Conservation (phyloP, 208 protist species). For the Trypanosoma cruzi region DNA sequence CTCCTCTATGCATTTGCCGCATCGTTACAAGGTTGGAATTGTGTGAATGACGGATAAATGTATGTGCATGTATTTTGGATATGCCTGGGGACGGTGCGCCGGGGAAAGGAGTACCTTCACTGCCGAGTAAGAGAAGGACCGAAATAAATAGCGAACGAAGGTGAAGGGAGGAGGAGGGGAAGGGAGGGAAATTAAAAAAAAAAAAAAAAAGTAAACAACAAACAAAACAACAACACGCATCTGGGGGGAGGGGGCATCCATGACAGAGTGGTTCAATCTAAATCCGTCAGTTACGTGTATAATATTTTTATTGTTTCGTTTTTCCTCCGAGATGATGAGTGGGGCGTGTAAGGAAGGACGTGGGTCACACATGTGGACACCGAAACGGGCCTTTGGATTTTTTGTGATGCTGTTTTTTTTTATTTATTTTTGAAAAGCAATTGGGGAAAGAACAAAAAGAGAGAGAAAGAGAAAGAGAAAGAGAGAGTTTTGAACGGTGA, state of each 20-base stretch:
- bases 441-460: neutral
- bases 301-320: neutral
- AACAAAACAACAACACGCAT: too few species aligned
- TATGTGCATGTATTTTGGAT: neutral
- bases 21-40: neutral
- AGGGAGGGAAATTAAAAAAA: too few species aligned
- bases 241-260: too few species aligned
- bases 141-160: too few species aligned
- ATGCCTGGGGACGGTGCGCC: neutral
- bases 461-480: neutral
- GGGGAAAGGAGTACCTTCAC: neutral
- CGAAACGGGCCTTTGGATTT: neutral
- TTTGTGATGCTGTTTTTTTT: neutral
- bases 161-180: neutral
- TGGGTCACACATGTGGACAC: neutral
- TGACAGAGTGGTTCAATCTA: neutral
- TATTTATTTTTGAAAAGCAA: neutral
- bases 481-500: neutral
- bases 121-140: neutral
- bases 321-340: neutral
- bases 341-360: neutral
- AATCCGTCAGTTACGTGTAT: neutral
- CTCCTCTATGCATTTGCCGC: neutral
- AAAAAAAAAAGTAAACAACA: too few species aligned
- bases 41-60: neutral